phyloP scores from a whole-genome alignment of 2,329 filamentous ascomycete species.

The Venturiaceae sp. region DNA sequence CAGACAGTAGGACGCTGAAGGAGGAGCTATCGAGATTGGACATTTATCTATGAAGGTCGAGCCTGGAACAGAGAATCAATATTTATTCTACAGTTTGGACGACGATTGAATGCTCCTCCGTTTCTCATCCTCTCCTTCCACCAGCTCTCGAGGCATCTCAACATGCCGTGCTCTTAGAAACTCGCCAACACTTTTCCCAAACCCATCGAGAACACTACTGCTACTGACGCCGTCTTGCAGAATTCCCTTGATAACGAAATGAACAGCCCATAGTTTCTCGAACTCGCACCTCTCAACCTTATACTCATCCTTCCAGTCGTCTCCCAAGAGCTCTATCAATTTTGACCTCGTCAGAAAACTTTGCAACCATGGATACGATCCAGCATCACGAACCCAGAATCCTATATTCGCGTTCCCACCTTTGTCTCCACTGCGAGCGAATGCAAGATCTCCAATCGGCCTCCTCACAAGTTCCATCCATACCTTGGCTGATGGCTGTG shows the following conservation, averaged over 20 bases:
- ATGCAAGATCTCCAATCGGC: too few species aligned
- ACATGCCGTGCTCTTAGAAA: background rate
- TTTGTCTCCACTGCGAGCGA: too few species aligned
- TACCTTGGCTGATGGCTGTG: too few species aligned
- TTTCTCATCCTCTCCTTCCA: background rate
- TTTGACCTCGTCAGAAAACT: slow-evolving; percentile 14
- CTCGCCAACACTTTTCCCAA: slow-evolving; percentile 1
- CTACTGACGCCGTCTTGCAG: background rate
- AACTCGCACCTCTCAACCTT: slow-evolving; percentile 12
- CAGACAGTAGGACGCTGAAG: too few species aligned
- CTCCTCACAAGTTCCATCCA: too few species aligned
- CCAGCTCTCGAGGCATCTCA: background rate
- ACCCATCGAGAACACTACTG: background rate
- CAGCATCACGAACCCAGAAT: slow-evolving; percentile 14
- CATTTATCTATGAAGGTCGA: too few species aligned
- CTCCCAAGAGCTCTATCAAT: slow-evolving; percentile 14
- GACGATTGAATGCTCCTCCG: too few species aligned
- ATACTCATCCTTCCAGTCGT: slow-evolving; percentile 11
- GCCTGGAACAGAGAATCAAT: too few species aligned
- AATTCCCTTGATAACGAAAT: background rate
- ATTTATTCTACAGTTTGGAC: background rate
- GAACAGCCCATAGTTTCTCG: background rate
- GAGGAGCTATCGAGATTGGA: too few species aligned
- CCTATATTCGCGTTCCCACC: background rate
- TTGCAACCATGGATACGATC: slow-evolving; percentile 17